Evolutionary conservation across 2,329 filamentous ascomycete species (phyloP).

Genomic region (Exophiala spinifera): DNA sequence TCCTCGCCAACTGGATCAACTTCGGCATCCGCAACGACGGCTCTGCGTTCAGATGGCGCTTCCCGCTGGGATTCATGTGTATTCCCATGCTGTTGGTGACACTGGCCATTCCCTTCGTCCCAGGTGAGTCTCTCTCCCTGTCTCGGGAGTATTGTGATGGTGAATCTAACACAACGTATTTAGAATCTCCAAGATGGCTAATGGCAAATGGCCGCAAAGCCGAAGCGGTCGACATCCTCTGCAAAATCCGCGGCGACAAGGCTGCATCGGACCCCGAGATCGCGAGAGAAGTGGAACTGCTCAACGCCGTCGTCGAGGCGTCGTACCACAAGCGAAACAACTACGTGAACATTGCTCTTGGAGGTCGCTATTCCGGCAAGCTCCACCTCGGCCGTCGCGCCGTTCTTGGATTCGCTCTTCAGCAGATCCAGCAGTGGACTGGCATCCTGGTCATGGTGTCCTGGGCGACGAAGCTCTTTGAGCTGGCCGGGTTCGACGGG

Average conservation of each 20-base stretch:
- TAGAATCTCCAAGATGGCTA: slow-evolving; percentile 44
- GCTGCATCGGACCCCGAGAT: slow-evolving; percentile 34
- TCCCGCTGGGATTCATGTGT: slow-evolving; percentile 33
- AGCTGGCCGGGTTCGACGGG: slow-evolving; percentile 26
- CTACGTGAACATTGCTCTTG: slow-evolving; percentile 41
- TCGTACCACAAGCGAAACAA: slow-evolving; percentile 40
- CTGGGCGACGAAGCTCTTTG: slow-evolving; percentile 33
- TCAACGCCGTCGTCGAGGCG: slow-evolving; percentile 42
- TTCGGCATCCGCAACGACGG: slow-evolving; percentile 30
- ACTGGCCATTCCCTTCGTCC: slow-evolving; percentile 36
- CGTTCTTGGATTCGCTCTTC: slow-evolving; percentile 41
- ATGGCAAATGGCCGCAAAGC: slow-evolving; percentile 36
- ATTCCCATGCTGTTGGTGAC: slow-evolving; percentile 30
- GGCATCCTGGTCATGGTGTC: slow-evolving; percentile 44
- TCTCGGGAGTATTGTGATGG: neutral
- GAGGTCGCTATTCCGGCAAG: slow-evolving; percentile 35
- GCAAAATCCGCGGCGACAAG: slow-evolving; percentile 35
- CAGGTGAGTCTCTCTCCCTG: slow-evolving; percentile 31
- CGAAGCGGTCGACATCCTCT: slow-evolving; percentile 38
- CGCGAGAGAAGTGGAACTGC: slow-evolving; percentile 38
- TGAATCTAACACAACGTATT: neutral
- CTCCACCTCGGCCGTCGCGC: slow-evolving; percentile 42
- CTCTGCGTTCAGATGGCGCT: slow-evolving; percentile 31
- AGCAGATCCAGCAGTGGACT: slow-evolving; percentile 46
- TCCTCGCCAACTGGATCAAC: slow-evolving; percentile 34